Percentiles rank a stretch among this genome's conserved stretches.
Conservation (phyloP, 2,329 filamentous ascomycete genomes). For the Aureobasidium sp. region DNA sequence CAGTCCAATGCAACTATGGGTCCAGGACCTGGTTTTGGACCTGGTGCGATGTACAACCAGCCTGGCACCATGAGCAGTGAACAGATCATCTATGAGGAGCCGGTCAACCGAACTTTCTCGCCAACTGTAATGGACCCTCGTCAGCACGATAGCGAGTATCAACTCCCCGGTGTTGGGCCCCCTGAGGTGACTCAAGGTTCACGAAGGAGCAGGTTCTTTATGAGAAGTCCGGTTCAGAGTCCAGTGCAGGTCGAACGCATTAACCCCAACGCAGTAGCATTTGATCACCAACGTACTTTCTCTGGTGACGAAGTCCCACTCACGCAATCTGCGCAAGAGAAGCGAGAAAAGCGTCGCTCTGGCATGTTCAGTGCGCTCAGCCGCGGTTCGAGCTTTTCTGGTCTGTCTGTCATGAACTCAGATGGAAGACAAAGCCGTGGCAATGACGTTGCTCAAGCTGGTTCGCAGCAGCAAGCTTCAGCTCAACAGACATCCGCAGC, state of each 20-base stretch:
- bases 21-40: not conserved
- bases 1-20: not conserved
- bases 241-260: conserved; percentile 6
- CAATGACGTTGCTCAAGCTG: not conserved
- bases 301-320: conserved; percentile 6
- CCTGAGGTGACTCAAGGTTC: conserved; percentile 13
- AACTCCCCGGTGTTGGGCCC: conserved; percentile 29
- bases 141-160: conserved; percentile 32
- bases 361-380: conserved; percentile 19
- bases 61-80: not conserved
- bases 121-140: conserved; percentile 24
- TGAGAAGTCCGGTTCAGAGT: not conserved
- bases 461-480: not conserved
- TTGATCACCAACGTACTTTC: conserved; percentile 6
- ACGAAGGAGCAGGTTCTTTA: not conserved
- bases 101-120: not conserved
- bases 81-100: not conserved
- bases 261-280: conserved; percentile 3
- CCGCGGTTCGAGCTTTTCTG: conserved; percentile 12
- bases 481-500: not conserved
- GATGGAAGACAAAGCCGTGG: conserved; percentile 6
- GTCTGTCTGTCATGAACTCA: not conserved
- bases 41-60: not conserved
- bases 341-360: conserved; percentile 15
- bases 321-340: conserved; percentile 7